These are phyloP conservation scores for Chrysoporthe deuterocubensis DNA, from an alignment of 2,329 filamentous ascomycete genomes.

Conservation along the genomic window DNA sequence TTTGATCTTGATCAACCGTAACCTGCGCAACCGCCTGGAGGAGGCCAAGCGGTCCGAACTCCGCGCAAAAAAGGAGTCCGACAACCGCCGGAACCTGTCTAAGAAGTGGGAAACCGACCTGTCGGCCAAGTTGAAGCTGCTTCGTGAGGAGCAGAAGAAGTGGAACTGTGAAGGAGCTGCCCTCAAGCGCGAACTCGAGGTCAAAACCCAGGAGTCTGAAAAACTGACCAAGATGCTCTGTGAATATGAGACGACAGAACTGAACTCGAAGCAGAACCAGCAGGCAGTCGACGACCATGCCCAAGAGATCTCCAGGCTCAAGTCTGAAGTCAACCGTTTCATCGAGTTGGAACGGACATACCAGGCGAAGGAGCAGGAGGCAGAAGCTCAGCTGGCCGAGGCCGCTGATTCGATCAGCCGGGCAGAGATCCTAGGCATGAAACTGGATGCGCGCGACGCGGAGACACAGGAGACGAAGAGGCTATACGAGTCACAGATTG, in stretches of 20 bases:
- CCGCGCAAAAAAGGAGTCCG: constrained; percentile 72
- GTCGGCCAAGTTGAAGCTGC: constrained; percentile 64
- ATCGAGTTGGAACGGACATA: constrained; percentile 65
- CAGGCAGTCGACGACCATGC: constrained; percentile 65
- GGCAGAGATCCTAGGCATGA: constrained; percentile 61
- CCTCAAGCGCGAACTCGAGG: constrained; percentile 62
- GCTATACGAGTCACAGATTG: constrained; percentile 54
- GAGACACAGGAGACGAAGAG: constrained; percentile 49
- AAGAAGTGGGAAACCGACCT: constrained; percentile 81
- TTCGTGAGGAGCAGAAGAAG: constrained; percentile 72
- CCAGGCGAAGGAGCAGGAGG: constrained; percentile 66
- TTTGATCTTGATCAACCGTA: constrained; percentile 75
- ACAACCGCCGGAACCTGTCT: constrained; percentile 71
- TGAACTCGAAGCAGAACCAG: constrained; percentile 65
- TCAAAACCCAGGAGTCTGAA: constrained; percentile 62
- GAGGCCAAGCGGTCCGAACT: constrained; percentile 73
- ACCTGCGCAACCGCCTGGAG: constrained; percentile 72
- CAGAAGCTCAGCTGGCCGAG: constrained; percentile 59
- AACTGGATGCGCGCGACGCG: constrained; percentile 55
- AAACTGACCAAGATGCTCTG: constrained; percentile 69
- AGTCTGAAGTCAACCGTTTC: constrained; percentile 62
- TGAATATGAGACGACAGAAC: constrained; percentile 70
- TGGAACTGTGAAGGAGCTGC: constrained; percentile 62
- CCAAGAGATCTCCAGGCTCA: constrained; percentile 63
- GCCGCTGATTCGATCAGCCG: constrained; percentile 63